A percentile compares a stretch with the other conserved stretches of the same genome.
Conservation (phyloP, 768 basidiomycete genomes). For the Mrakia gelida region DNA sequence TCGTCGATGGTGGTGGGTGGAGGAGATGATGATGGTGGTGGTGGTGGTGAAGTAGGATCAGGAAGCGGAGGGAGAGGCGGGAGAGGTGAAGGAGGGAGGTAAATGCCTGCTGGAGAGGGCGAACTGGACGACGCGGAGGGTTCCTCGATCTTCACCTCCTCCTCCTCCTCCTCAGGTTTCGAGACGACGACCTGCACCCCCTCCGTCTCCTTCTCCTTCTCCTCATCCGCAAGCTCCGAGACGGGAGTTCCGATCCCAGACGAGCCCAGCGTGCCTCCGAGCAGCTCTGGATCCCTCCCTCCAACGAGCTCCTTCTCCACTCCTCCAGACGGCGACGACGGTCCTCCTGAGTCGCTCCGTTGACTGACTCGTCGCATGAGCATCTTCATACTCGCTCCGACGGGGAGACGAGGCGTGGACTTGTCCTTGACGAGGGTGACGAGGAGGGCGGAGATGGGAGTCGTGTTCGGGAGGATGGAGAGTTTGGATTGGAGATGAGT, state of each 20-base stretch:
- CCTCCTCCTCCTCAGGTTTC: background rate
- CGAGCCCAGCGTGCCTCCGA: background rate
- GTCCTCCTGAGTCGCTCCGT: constrained; percentile 16
- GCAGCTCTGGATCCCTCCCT: background rate
- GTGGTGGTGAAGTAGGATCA: background rate
- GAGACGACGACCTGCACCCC: background rate
- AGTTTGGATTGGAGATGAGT: constrained; percentile 71
- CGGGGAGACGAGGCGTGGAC: constrained; percentile 45
- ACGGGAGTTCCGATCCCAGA: background rate
- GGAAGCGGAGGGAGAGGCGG: background rate
- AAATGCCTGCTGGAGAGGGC: background rate
- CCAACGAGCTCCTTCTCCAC: background rate
- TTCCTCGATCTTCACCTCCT: too few species aligned
- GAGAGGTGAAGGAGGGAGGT: constrained; percentile 5
- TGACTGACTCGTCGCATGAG: constrained; percentile 30
- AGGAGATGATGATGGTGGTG: background rate
- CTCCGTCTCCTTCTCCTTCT: background rate
- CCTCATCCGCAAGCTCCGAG: background rate
- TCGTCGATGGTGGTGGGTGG: background rate
- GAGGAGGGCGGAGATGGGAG: constrained; percentile 60
- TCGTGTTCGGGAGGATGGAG: constrained; percentile 66
- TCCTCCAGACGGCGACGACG: background rate
- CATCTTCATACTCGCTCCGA: constrained; percentile 26
- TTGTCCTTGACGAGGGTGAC: constrained; percentile 83
- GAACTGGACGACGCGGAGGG: background rate